phyloP scores from a whole-genome alignment of 1,284 basidiomycete species.

The Ceratobasidium sp. region DNA sequence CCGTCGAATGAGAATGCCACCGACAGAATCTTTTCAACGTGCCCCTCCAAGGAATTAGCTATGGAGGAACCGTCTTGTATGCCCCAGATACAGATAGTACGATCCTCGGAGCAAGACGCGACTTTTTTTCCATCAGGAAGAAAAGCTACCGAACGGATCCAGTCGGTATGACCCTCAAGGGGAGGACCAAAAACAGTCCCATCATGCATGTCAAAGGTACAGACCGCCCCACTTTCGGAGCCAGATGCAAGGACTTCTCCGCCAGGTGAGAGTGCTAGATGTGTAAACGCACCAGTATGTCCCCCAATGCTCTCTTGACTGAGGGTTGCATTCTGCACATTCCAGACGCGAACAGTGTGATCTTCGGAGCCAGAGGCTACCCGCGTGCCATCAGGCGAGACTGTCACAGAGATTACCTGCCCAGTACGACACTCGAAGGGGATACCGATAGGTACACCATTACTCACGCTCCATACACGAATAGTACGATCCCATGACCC shows the following conservation, averaged over 20 bases:
- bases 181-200: not conserved
- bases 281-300: not conserved
- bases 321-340: slow-evolving; percentile 5
- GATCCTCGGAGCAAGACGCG: slow-evolving; percentile 13
- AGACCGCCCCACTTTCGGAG: not conserved
- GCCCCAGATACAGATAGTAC: slow-evolving; percentile 14
- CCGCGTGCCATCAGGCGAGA: slow-evolving; percentile 26
- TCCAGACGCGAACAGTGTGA: slow-evolving; percentile 23
- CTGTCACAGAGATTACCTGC: slow-evolving; percentile 1
- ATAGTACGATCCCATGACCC: slow-evolving; percentile 25
- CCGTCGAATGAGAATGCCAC: slow-evolving; percentile 12
- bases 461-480: slow-evolving; percentile 15
- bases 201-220: not conserved
- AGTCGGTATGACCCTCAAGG: not conserved
- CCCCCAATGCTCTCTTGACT: not conserved
- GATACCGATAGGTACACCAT: not conserved
- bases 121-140: slow-evolving; percentile 19
- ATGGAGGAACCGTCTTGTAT: not conserved
- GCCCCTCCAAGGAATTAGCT: not conserved
- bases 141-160: slow-evolving; percentile 5
- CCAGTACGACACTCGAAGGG: not conserved
- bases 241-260: not conserved
- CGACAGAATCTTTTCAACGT: not conserved
- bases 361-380: slow-evolving; percentile 21
- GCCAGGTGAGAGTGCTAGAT: not conserved